Evolutionary conservation across 169 alveolate genomes (phyloP).

Genomic region (Plasmodium fragile): DNA sequence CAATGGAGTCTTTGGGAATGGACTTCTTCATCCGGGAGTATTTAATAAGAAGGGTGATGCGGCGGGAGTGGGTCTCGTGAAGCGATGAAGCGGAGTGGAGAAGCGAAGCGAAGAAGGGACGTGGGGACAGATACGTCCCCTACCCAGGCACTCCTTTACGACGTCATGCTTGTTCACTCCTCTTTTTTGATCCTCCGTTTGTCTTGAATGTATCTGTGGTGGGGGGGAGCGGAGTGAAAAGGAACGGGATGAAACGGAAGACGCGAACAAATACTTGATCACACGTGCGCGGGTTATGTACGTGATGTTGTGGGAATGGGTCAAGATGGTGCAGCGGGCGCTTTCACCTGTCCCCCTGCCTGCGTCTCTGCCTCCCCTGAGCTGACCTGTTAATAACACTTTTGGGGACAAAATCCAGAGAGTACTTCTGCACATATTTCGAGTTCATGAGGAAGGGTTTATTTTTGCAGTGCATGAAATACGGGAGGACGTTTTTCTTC

Average conservation of each 20-base stretch:
- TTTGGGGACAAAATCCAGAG: conserved; percentile 30
- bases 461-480: conserved; percentile 52
- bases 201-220: conserved; percentile 47
- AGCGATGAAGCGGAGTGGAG: not conserved
- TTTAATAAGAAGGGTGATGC: conserved; percentile 23
- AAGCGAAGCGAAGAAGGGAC: not conserved
- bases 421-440: conserved; percentile 35
- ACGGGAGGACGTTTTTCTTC: conserved; percentile 30
- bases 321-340: not conserved
- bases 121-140: not conserved
- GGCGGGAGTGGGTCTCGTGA: conserved; percentile 36
- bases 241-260: not conserved
- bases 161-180: not conserved
- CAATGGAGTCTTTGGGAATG: conserved; percentile 70
- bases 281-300: not conserved
- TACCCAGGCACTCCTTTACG: too few species aligned
- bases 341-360: not conserved
- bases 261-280: not conserved
- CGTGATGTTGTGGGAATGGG: not conserved
- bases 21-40: conserved; percentile 41
- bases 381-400: conserved; percentile 46
- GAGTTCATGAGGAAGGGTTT: conserved; percentile 65
- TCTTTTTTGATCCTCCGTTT: conserved; percentile 54
- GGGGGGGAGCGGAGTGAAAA: not conserved
- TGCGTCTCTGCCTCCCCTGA: not conserved